Evolutionary conservation across 768 basidiomycete genomes (phyloP).

Genomic region (Lentinula edodes): DNA sequence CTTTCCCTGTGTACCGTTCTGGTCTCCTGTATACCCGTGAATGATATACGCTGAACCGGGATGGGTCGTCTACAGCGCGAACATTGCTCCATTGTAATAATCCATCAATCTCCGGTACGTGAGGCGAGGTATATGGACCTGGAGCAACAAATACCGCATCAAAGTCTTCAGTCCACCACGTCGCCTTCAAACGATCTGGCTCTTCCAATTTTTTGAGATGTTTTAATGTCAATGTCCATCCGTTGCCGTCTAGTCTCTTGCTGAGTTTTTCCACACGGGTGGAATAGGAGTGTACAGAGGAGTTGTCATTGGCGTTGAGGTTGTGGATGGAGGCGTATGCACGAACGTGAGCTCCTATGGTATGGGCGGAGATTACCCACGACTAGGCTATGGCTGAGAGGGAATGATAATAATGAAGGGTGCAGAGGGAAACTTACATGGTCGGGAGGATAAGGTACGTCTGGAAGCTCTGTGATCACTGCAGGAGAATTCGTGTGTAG

Average conservation of each 20-base stretch:
- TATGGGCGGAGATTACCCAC: conserved; percentile 16
- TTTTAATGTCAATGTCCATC: conserved; percentile 17
- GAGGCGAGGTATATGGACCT: conserved; percentile 26
- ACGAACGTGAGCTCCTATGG: conserved; percentile 22
- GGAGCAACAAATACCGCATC: conserved; percentile 26
- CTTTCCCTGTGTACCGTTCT: conserved; percentile 23
- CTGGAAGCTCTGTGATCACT: conserved; percentile 17
- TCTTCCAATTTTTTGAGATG: conserved; percentile 13
- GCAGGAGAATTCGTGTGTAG: conserved; percentile 14
- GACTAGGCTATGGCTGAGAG: conserved; percentile 5
- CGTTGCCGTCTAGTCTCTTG: conserved; percentile 17
- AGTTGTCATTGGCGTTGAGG: conserved; percentile 23
- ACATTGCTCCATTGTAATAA: conserved; percentile 20
- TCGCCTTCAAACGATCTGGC: conserved; percentile 12
- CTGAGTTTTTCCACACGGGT: conserved; percentile 32
- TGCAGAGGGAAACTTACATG: conserved; percentile 3
- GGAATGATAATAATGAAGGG: background rate
- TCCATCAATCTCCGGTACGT: conserved; percentile 26
- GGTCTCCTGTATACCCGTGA: conserved; percentile 27
- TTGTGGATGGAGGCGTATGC: conserved; percentile 24
- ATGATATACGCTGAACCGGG: conserved; percentile 17
- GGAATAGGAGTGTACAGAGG: conserved; percentile 21
- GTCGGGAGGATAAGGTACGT: conserved; percentile 14
- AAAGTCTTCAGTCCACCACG: conserved; percentile 25
- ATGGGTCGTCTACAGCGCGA: conserved; percentile 9